A percentile compares a stretch with the other conserved stretches of the same genome.
These are phyloP conservation scores for Diaporthe citri DNA, from an alignment of 2,329 filamentous ascomycete species.

Conservation along the genomic window DNA sequence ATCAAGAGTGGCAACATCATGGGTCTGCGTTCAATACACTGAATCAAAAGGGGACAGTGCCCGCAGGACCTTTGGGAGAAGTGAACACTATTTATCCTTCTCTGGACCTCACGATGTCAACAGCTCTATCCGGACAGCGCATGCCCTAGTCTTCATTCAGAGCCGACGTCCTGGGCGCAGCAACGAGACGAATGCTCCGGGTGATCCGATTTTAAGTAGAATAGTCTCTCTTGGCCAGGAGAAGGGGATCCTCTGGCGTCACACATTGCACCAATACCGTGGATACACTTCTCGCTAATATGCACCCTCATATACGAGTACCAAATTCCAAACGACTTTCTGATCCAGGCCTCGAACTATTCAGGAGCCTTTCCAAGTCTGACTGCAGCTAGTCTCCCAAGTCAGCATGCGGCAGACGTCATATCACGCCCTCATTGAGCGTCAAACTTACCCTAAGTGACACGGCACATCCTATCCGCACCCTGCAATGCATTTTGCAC, in stretches of 20 bases:
- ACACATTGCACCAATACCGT: not conserved
- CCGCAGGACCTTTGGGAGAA: not conserved
- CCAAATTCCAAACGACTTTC: not conserved
- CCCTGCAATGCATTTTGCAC: not conserved
- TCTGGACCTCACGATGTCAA: not conserved
- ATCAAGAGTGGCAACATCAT: not conserved
- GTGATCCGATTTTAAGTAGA: not conserved
- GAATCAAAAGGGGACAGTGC: not conserved
- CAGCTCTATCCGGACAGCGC: not conserved
- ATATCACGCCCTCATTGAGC: not conserved
- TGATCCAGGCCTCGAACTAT: not conserved
- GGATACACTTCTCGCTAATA: slow-evolving; percentile 7
- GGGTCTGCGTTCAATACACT: not conserved
- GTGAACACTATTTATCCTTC: not conserved
- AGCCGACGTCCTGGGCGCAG: not conserved
- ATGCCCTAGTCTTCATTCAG: not conserved
- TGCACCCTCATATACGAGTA: not conserved
- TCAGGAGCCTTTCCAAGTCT: not conserved
- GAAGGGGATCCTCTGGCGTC: not conserved
- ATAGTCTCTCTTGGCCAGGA: not conserved
- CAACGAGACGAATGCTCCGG: not conserved
- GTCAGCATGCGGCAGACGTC: not conserved
- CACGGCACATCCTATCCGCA: not conserved
- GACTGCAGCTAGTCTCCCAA: not conserved
- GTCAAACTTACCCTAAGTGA: not conserved